phyloP scores from a whole-genome alignment of 371 early-diverging fungal species.

The Blakeslea trispora region DNA sequence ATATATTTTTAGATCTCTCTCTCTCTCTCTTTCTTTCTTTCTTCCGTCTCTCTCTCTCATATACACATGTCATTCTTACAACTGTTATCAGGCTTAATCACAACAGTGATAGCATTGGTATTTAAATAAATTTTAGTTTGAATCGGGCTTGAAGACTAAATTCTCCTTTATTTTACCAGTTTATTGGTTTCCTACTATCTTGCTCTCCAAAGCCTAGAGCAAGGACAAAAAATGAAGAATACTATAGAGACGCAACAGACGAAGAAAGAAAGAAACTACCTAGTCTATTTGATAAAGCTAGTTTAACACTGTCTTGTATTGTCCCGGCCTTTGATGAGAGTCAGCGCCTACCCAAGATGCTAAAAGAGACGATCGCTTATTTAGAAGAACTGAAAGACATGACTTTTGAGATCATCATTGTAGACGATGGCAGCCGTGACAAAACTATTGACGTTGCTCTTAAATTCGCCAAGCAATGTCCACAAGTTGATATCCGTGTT shows the following conservation, averaged over 20 bases:
- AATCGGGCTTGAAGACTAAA: too few species aligned
- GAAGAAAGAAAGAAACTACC: slow-evolving; percentile 35
- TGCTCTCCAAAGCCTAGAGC: slow-evolving; percentile 57
- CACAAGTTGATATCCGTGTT: slow-evolving; percentile 66
- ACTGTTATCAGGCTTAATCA: too few species aligned
- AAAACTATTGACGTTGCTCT: slow-evolving; percentile 70
- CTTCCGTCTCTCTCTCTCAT: too few species aligned
- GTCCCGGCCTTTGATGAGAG: slow-evolving; percentile 94
- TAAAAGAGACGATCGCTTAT: slow-evolving; percentile 76
- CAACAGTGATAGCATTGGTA: too few species aligned
- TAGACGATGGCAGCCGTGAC: slow-evolving; percentile 91
- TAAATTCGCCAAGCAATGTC: slow-evolving; percentile 61
- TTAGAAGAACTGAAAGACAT: slow-evolving; percentile 55
- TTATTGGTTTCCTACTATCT: slow-evolving; percentile 41
- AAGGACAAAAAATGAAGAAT: slow-evolving; percentile 55
- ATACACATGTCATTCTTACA: too few species aligned
- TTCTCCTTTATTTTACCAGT: slow-evolving; percentile 17
- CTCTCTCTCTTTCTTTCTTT: too few species aligned
- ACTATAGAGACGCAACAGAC: slow-evolving; percentile 45
- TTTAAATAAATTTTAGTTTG: too few species aligned
- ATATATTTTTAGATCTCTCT: too few species aligned
- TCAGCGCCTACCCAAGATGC: slow-evolving; percentile 79
- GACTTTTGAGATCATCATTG: slow-evolving; percentile 84
- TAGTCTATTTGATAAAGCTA: slow-evolving; percentile 48
- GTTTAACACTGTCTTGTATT: slow-evolving; percentile 74